phyloP scores from a whole-genome alignment of 2,329 filamentous ascomycete genomes.

The Balansia obtecta region DNA sequence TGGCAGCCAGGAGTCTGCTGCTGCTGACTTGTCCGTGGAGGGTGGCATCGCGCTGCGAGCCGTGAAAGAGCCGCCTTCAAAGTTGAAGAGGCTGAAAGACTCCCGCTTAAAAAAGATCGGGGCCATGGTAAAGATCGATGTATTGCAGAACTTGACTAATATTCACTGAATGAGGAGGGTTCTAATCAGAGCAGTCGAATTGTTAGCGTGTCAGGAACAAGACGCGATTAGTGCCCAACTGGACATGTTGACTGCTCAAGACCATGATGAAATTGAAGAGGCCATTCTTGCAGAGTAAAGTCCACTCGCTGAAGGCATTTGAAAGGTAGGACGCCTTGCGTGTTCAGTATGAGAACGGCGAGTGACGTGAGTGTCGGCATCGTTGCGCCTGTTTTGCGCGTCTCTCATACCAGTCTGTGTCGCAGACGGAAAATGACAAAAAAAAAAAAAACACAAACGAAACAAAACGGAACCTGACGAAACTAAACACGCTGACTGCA shows the following conservation, averaged over 20 bases:
- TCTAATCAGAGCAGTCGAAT: constrained; percentile 2
- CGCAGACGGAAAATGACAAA: constrained; percentile 4
- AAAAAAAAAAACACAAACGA: constrained; percentile 4
- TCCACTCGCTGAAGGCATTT: background rate
- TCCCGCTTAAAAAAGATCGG: constrained; percentile 3
- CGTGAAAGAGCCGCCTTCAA: constrained; percentile 1
- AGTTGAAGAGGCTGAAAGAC: background rate
- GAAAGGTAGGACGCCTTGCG: background rate
- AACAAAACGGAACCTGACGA: background rate
- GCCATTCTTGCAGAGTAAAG: background rate
- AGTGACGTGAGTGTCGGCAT: background rate
- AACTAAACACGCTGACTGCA: too few relatives aligned
- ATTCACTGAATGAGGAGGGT: constrained; percentile 9
- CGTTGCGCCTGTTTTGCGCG: background rate
- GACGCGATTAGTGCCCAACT: background rate
- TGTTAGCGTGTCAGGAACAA: constrained; percentile 2
- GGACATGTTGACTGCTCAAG: background rate
- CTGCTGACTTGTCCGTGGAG: background rate
- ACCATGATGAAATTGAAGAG: background rate
- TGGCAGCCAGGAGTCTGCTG: constrained; percentile 8
- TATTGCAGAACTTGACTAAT: constrained; percentile 1
- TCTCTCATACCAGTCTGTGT: constrained; percentile 4
- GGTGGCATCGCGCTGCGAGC: constrained; percentile 8
- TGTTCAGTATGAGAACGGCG: background rate
- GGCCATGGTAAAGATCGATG: constrained; percentile 5